Percentiles rank a stretch among this genome's conserved stretches.
These are phyloP conservation scores for Aciculoconidium aculeatum DNA, from an alignment of 805 yeast species.

Conservation along the genomic window DNA sequence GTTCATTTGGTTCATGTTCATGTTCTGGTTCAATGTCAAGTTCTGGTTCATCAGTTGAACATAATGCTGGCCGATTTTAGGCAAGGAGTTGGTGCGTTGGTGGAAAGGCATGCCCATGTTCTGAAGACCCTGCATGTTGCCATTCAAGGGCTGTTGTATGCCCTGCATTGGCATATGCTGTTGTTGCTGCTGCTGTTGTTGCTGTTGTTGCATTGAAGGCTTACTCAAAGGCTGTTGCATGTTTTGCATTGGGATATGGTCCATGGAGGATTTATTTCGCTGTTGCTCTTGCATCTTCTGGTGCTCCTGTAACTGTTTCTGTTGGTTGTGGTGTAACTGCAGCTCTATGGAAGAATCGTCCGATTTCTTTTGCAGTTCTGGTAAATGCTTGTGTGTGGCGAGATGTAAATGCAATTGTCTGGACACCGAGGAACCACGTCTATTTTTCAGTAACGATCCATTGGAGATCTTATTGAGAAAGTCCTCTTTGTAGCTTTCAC, in stretches of 20 bases:
- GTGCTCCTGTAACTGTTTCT: conserved; percentile 13
- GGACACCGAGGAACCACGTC: conserved; percentile 77
- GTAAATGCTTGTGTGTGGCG: conserved; percentile 50
- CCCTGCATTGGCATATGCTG: too few species aligned
- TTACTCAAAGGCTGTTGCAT: too few species aligned
- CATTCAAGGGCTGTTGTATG: too few species aligned
- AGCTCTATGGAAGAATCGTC: conserved; percentile 15
- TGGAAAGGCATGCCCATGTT: too few species aligned
- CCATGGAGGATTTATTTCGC: conserved; percentile 14
- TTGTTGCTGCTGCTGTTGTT: conserved; percentile 3
- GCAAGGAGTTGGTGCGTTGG: conserved; percentile 11
- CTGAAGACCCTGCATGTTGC: too few species aligned
- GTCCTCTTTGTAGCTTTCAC: conserved; percentile 77
- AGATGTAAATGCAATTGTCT: conserved; percentile 74
- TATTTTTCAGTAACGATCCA: conserved; percentile 67
- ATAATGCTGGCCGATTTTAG: conserved; percentile 13
- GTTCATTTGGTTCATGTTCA: too few species aligned
- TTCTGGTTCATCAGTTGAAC: too few species aligned
- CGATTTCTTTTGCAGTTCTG: conserved; percentile 36
- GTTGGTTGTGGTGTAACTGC: conserved; percentile 13
- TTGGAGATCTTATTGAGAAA: conserved; percentile 73
- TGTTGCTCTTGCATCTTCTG: conserved; percentile 6
- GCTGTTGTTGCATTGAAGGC: conserved; percentile 3
- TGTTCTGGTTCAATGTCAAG: too few species aligned
- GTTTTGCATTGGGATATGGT: neutral